Evolutionary conservation across 176 grass and related monocot genomes (phyloP).

Genomic region (Metroxylon sagu): DNA sequence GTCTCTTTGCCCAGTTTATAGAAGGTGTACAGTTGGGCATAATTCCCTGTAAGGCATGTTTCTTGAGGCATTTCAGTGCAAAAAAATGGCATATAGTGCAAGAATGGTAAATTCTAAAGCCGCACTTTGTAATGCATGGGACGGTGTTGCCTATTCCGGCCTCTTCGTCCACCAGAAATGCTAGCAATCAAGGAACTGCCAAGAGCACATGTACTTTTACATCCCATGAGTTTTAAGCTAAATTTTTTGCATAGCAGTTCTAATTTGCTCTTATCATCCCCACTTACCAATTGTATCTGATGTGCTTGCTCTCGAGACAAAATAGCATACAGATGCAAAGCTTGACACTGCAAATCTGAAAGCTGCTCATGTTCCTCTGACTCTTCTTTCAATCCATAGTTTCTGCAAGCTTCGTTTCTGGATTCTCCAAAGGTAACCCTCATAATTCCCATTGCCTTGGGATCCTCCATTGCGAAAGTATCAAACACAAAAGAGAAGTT

Average conservation of each 20-base stretch:
- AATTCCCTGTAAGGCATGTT: too few species aligned
- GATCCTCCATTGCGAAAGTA: slow-evolving; percentile 35
- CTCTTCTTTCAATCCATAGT: slow-evolving; percentile 1
- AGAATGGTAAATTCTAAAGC: neutral
- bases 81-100: neutral
- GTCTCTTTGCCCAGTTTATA: too few species aligned
- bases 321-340: slow-evolving; percentile 48
- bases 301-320: slow-evolving; percentile 41
- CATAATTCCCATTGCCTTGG: slow-evolving; percentile 40
- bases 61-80: too few species aligned
- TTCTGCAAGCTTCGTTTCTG: neutral
- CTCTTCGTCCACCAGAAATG: slow-evolving; percentile 41
- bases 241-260: slow-evolving; percentile 56
- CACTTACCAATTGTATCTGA: slow-evolving; percentile 31
- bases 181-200: slow-evolving; percentile 45
- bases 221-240: slow-evolving; percentile 64
- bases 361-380: slow-evolving; percentile 13
- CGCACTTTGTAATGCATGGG: slow-evolving; percentile 25
- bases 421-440: slow-evolving; percentile 36
- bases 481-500: slow-evolving; percentile 56
- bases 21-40: too few species aligned
- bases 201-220: slow-evolving; percentile 31
- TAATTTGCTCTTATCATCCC: slow-evolving; percentile 43
- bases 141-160: slow-evolving; percentile 28
- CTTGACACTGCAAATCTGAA: slow-evolving; percentile 13